These are phyloP conservation scores for Rhodotorula diobovata DNA, from an alignment of 768 basidiomycete species.

Conservation along the genomic window DNA sequence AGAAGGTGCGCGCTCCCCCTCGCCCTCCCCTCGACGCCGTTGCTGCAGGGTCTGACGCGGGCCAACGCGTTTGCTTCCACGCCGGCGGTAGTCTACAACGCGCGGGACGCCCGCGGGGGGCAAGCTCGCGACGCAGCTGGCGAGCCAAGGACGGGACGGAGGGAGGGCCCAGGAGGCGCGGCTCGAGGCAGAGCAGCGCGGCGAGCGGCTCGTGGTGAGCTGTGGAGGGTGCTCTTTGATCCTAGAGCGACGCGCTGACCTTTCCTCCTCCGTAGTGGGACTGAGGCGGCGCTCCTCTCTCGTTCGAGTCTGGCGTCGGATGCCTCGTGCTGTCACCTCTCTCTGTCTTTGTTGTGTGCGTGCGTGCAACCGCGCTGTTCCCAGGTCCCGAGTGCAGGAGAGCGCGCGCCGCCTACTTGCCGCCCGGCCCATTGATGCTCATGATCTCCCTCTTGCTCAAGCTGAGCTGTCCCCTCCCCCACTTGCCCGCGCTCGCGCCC, in stretches of 20 bases:
- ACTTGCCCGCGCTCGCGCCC: conserved; percentile 24
- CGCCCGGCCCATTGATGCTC: conserved; percentile 10
- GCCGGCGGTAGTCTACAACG: neutral
- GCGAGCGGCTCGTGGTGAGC: conserved; percentile 15
- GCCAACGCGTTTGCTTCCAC: neutral
- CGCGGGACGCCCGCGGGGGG: conserved; percentile 7
- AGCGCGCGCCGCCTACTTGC: neutral
- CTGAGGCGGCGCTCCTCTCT: neutral
- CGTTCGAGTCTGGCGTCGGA: too few relatives aligned
- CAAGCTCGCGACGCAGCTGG: conserved; percentile 12
- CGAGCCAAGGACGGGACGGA: conserved; percentile 12
- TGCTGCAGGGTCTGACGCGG: accelerated
- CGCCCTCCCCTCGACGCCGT: neutral
- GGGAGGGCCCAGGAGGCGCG: conserved; percentile 12
- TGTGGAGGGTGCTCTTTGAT: neutral
- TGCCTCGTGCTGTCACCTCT: neutral
- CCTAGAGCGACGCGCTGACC: neutral
- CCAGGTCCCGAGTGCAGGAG: neutral
- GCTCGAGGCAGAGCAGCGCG: conserved; percentile 18
- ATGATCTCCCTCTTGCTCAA: conserved; percentile 28
- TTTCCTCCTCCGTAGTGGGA: conserved; percentile 8
- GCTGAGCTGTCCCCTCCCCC: conserved; percentile 22
- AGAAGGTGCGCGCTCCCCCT: conserved; percentile 6
- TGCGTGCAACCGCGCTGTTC: too few relatives aligned
- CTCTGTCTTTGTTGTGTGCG: neutral